Evolutionary conservation across 176 grass and related monocot genomes (phyloP), one percentile per base, ranked within the genome.

Genomic region (Miscanthus lutarioriparius): DNA sequence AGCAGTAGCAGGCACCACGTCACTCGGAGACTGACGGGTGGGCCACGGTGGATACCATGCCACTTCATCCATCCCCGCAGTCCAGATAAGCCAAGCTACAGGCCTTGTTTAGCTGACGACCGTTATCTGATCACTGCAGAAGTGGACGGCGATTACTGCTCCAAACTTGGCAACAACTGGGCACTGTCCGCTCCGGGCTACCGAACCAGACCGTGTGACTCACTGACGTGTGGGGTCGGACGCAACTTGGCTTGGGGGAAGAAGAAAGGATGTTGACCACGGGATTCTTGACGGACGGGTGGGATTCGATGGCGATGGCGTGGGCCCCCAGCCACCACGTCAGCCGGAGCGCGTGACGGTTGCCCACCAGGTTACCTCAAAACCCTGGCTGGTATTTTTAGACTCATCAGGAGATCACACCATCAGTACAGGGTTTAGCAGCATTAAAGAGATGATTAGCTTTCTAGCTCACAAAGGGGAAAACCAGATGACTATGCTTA

Each of bases 171-270:
- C 62, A 67, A 32, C 78, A 37, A 54, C 28, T 32, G 28, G 77
- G 8, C 62, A 14, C 3, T 35, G 41, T 47, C 40, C 27, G 11
- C 28, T 16, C 78, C 2, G 19, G 49, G n/a, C 20, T 28, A 80
- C 64, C 44, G 5, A 28, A 71, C 65, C 4, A 4, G 1, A 5
- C 5, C 4, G 36, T 36, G 38, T 30, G 20, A n/a, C 13, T 10
- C 64, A 10, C 86, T 82, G 86, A 35, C 61, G 38, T 82, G 79
- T 48, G 64, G 86, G 85, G 13, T 5, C 48, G 14, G 10, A 1
- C 53, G 22, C 23, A 32, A 40, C 58, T 47, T 35, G 38, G 43
- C 58, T 45, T 20, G 2, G 12, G 15, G 20, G 3, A 39, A 1
- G 51, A 30, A 58, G n/a, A 7, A 45, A 73, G 23, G 70, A 56